These are phyloP conservation scores for Linderniella brevidens DNA, from an alignment of 257 asterid species.

Conservation along the genomic window DNA sequence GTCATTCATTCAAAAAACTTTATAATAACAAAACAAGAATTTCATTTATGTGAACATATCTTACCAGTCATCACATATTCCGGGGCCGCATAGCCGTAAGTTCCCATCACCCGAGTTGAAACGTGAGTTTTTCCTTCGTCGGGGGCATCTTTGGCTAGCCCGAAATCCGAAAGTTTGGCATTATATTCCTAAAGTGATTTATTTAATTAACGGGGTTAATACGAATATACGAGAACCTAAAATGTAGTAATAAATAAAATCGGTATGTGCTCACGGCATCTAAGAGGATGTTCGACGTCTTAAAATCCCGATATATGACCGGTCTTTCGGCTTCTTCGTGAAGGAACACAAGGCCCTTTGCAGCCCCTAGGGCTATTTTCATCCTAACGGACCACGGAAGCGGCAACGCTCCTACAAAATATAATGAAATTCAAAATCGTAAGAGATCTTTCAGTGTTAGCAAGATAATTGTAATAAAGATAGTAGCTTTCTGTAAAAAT, in stretches of 20 bases:
- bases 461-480: no score
- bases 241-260: background rate
- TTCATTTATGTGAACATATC: no score
- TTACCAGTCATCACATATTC: constrained; percentile 56
- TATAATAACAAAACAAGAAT: background rate
- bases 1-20: no score
- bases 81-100: constrained; percentile 53
- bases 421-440: no score
- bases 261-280: constrained; percentile 30
- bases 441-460: no score
- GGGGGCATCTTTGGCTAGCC: constrained; percentile 55
- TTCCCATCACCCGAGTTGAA: constrained; percentile 61
- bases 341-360: constrained; percentile 44
- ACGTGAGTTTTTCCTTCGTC: constrained; percentile 54
- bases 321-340: constrained; percentile 54
- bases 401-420: constrained; percentile 37
- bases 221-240: no score
- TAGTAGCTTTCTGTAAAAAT: no score
- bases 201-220: no score
- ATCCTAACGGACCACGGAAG: constrained; percentile 54
- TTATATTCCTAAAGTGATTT: constrained; percentile 30
- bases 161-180: constrained; percentile 49
- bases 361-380: constrained; percentile 53
- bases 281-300: constrained; percentile 43
- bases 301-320: constrained; percentile 46